Percentiles rank a stretch among this genome's conserved stretches.
These are phyloP conservation scores for Acer negundo DNA, from an alignment of 345 rosid genomes.

Conservation along the genomic window DNA sequence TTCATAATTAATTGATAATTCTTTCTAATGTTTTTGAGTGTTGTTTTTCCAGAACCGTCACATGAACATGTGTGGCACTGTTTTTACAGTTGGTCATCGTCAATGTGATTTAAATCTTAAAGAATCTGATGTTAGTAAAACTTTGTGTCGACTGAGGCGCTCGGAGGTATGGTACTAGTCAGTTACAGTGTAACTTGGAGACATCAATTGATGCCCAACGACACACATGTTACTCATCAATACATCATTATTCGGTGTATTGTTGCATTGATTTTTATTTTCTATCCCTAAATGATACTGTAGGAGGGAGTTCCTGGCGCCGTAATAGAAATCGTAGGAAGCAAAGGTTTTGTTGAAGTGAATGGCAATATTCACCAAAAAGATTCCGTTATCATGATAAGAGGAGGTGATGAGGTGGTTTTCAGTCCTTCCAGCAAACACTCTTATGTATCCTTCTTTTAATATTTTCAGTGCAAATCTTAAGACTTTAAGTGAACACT, in stretches of 20 bases:
- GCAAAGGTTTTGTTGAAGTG: conserved; percentile 82
- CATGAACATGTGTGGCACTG: conserved; percentile 52
- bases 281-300: conserved; percentile 20
- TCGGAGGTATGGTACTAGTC: conserved; percentile 52
- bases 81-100: conserved; percentile 80
- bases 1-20: background rate
- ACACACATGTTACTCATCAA: conserved; percentile 12
- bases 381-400: conserved; percentile 46
- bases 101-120: conserved; percentile 70
- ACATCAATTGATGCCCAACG: background rate
- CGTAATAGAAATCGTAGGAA: conserved; percentile 69
- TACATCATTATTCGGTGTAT: background rate
- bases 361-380: conserved; percentile 67
- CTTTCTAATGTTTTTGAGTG: conserved; percentile 23
- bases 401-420: conserved; percentile 93
- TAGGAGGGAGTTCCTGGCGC: conserved; percentile 75
- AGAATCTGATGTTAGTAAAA: conserved; percentile 58
- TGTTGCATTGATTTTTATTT: conserved; percentile 19
- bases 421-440: conserved; percentile 71
- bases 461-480: background rate
- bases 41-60: conserved; percentile 72
- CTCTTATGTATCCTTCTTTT: conserved; percentile 91
- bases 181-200: background rate
- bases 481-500: background rate
- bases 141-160: conserved; percentile 77